A percentile compares a stretch with the other conserved stretches of the same genome.
Conservation (phyloP, 306 rosid species). For the Ceratonia siliqua region DNA sequence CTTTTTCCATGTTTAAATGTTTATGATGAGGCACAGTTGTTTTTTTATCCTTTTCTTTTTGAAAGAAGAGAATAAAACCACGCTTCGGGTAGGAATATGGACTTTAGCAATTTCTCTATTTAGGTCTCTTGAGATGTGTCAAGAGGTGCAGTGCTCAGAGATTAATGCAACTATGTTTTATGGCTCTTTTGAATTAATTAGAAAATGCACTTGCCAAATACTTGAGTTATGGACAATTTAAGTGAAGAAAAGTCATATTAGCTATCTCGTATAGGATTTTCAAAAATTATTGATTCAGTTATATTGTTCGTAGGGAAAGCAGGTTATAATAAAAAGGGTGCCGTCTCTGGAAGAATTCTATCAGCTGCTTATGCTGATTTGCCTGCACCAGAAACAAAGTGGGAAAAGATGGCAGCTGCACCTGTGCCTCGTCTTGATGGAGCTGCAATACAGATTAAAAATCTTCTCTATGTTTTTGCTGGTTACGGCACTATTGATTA, state of each 20-base stretch:
- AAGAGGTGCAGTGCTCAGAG: too few relatives aligned
- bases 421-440: constrained; percentile 92
- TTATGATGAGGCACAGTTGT: too few relatives aligned
- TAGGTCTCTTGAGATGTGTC: too few relatives aligned
- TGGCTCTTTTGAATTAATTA: too few relatives aligned
- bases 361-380: constrained; percentile 82
- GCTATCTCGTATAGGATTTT: not conserved
- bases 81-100: too few relatives aligned
- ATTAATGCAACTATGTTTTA: too few relatives aligned
- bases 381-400: constrained; percentile 57
- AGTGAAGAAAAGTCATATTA: not conserved
- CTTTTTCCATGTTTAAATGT: too few relatives aligned
- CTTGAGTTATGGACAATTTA: not conserved
- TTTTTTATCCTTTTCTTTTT: too few relatives aligned
- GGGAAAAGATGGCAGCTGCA: constrained; percentile 73
- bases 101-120: too few relatives aligned
- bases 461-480: constrained; percentile 74
- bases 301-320: constrained; percentile 25
- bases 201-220: not conserved
- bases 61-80: too few relatives aligned
- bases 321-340: not conserved
- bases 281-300: not conserved
- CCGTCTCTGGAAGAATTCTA: constrained; percentile 41
- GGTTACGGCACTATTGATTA: constrained; percentile 72
- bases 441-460: constrained; percentile 73